Base-by-base conservation (phyloP, 2,329 filamentous ascomycete genomes). In the Moelleriella libera region DNA sequence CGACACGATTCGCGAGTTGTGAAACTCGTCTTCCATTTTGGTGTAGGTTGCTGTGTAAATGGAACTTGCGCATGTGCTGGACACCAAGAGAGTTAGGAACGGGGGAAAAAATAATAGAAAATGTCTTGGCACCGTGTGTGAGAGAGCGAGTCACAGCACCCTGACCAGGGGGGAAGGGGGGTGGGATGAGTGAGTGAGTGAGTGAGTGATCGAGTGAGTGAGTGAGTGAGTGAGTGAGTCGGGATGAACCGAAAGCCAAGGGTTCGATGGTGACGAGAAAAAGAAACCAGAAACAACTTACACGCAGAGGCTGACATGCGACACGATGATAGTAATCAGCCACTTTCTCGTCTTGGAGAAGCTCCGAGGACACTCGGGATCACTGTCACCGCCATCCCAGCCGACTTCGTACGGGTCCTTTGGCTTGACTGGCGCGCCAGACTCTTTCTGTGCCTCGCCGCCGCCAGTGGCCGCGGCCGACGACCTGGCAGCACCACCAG, bases 11-110 rank as follows among this genome's bases (percentile, higher is more conserved):
- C 77, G 74, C 0, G 84, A 83, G 55, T 76, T 76, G 53, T 76
- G 67, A 56, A 95, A 94, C 50, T 94, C 85, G 30, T 70, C 66
- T 52, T 82, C 78, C 64, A 95, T 78, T 63, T 92, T 84, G 14
- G 58, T 60, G 62, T 95, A 96, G 0, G 85, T 92, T 10, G 79
- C 78, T 0, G 88, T 90, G 64, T 96, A 95, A 56, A 94, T 80
- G n/a, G 88, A 92, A 44, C 84, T 89, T 1, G 85, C 79, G 60
- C 83, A 88, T 7, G 88, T 94, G 47, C 84, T 88, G 31, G 47
- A 5, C 41, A 30, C 34, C 34, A 41, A 41, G 10, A n/a, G 2
- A 11, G 40, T n/a, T 21, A 21, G 21, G 21, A 21, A 21, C 2
- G 2, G 34, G 34, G 34, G 21, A 21, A 21, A 21, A 21, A 21